A percentile compares a stretch with the other conserved stretches of the same genome.
Evolutionary conservation across 148 eudicot genomes (phyloP).

Genomic region (Rhododendron simsii): DNA sequence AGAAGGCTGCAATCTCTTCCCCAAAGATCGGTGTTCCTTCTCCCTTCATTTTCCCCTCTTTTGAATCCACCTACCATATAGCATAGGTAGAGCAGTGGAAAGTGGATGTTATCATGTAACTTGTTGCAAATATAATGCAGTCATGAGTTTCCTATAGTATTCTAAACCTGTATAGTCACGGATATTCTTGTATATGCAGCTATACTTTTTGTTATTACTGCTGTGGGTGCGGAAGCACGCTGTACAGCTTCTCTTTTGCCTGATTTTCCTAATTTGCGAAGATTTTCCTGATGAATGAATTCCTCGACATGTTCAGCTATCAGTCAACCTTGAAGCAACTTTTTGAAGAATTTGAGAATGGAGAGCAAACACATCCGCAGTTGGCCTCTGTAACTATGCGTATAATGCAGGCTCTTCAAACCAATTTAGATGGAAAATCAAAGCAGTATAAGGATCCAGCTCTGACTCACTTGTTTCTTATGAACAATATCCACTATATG

Average conservation of each 20-base stretch:
- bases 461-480: slow-evolving; percentile 82
- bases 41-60: not conserved
- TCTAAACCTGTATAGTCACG: not conserved
- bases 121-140: not conserved
- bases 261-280: not conserved
- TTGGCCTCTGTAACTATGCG: slow-evolving; percentile 87
- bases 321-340: slow-evolving; percentile 96
- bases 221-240: not conserved
- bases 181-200: not conserved
- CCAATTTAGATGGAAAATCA: slow-evolving; percentile 91
- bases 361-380: slow-evolving; percentile 66
- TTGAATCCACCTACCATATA: not conserved
- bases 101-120: not conserved
- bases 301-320: slow-evolving; percentile 49
- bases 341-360: slow-evolving; percentile 81
- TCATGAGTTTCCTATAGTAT: not conserved
- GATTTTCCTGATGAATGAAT: slow-evolving; percentile 8
- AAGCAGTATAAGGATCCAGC: slow-evolving; percentile 91
- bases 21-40: not conserved
- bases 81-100: not conserved
- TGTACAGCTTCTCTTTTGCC: not conserved
- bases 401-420: slow-evolving; percentile 98
- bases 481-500: slow-evolving; percentile 96
- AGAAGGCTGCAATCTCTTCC: not conserved
- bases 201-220: not conserved